phyloP scores from a whole-genome alignment of 108 stramenopile species.

The Discostella pseudostelligera region DNA sequence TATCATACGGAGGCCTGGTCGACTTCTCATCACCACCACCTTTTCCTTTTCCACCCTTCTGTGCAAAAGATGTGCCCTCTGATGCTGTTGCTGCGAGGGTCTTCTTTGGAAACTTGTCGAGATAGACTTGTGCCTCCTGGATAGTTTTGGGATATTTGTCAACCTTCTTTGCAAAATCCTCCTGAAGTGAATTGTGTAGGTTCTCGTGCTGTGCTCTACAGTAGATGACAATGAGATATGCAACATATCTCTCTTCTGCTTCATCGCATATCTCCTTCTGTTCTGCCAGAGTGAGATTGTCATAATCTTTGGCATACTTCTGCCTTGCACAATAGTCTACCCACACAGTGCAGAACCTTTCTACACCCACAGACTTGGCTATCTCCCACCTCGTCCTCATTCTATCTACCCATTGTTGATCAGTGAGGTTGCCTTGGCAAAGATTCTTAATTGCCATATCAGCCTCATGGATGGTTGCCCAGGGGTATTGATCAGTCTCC shows the following conservation, averaged over 20 bases:
- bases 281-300: no score
- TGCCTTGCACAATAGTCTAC: not conserved
- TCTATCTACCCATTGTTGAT: not conserved
- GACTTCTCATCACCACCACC: not conserved
- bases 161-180: not conserved
- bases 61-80: constrained; percentile 18
- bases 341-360: not conserved
- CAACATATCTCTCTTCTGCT: not conserved
- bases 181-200: not conserved
- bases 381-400: not conserved
- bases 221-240: not conserved
- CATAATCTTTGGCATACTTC: not conserved
- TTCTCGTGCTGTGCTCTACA: not conserved
- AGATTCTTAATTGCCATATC: not conserved
- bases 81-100: not conserved
- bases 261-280: no score
- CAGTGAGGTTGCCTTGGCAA: not conserved
- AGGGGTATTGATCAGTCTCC: not conserved
- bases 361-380: not conserved
- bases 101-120: not conserved
- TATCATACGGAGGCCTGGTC: not conserved
- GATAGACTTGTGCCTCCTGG: no score
- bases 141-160: not conserved
- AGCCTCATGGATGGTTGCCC: not conserved
- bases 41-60: constrained; percentile 15